These are phyloP conservation scores for Russula olivacea DNA, from an alignment of 768 basidiomycete genomes.

Conservation along the genomic window DNA sequence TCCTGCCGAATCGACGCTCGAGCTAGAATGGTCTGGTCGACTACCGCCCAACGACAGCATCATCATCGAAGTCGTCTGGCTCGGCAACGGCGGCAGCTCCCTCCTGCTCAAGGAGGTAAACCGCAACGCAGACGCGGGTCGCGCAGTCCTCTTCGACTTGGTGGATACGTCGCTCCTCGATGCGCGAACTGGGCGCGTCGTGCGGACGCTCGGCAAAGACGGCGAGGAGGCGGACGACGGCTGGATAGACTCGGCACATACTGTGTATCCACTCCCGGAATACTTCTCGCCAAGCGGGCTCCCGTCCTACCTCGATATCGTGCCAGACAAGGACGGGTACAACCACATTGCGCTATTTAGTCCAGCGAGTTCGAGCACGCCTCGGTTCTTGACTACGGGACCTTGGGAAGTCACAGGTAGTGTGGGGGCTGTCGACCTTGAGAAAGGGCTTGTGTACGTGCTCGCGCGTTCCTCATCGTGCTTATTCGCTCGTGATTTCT, in stretches of 20 bases:
- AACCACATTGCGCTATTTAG: constrained; percentile 92
- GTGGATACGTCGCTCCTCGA: constrained; percentile 27
- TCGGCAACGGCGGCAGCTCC: constrained; percentile 51
- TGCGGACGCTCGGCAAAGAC: constrained; percentile 69
- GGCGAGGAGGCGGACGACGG: constrained; percentile 90
- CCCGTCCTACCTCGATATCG: constrained; percentile 83
- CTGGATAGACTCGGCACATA: constrained; percentile 82
- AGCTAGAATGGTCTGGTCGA: constrained; percentile 61
- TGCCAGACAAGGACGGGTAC: constrained; percentile 76
- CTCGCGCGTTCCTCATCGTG: constrained; percentile 1
- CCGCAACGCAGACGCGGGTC: constrained; percentile 74
- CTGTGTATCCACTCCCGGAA: constrained; percentile 51
- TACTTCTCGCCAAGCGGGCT: constrained; percentile 38
- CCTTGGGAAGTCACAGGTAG: constrained; percentile 83
- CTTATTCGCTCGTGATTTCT: constrained; percentile 6
- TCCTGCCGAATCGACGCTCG: constrained; percentile 42
- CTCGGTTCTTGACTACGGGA: constrained; percentile 81
- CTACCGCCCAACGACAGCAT: constrained; percentile 58
- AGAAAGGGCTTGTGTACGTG: constrained; percentile 66
- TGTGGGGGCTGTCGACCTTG: constrained; percentile 65
- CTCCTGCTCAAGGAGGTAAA: constrained; percentile 85
- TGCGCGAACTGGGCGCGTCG: constrained; percentile 44
- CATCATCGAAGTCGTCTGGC: constrained; percentile 82
- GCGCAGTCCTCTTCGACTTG: constrained; percentile 71
- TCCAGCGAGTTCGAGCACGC: constrained; percentile 60